Percentiles rank a stretch among this genome's conserved stretches.
These are phyloP conservation scores for Basidiobolus meristosporus DNA, from an alignment of 371 early-diverging fungal genomes.

Conservation along the genomic window DNA sequence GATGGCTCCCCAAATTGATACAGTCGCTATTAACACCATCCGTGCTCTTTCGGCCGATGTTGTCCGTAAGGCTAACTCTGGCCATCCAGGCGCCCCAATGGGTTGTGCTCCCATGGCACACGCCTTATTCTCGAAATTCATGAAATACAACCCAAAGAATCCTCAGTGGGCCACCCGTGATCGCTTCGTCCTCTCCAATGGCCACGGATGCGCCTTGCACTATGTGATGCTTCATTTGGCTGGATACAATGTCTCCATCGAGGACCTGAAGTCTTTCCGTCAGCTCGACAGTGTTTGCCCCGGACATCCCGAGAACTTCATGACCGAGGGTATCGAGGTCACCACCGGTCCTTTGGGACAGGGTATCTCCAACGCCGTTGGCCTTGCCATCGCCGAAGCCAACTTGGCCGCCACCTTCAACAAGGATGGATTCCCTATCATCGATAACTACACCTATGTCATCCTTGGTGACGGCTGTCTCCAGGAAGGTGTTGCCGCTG, in stretches of 20 bases:
- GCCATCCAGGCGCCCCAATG: conserved; percentile 98
- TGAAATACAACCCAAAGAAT: conserved; percentile 72
- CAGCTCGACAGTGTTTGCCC: conserved; percentile 76
- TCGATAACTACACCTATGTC: conserved; percentile 75
- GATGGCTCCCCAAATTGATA: not conserved
- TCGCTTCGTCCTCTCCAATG: conserved; percentile 97
- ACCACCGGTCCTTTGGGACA: conserved; percentile 99
- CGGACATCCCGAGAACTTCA: conserved; percentile 83
- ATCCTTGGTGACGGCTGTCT: conserved; percentile 98
- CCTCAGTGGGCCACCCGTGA: conserved; percentile 87
- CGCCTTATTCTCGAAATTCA: conserved; percentile 68
- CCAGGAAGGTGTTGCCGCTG: conserved; percentile 96
- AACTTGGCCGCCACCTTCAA: conserved; percentile 85
- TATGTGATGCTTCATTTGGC: conserved; percentile 82
- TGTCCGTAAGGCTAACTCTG: conserved; percentile 88
- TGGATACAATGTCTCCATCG: conserved; percentile 75
- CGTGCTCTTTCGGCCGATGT: conserved; percentile 86
- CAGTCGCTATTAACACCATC: conserved; percentile 53
- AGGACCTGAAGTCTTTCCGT: conserved; percentile 92
- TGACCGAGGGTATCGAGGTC: conserved; percentile 87
- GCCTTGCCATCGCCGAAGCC: conserved; percentile 84
- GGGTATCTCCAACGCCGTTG: conserved; percentile 93
- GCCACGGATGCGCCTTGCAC: conserved; percentile 93
- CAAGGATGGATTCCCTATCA: conserved; percentile 56
- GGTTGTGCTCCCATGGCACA: conserved; percentile 96